Percentiles rank a stretch among this genome's conserved stretches.
Conservation (phyloP, 2,329 filamentous ascomycete species). For the Thielaviopsis musarum region DNA sequence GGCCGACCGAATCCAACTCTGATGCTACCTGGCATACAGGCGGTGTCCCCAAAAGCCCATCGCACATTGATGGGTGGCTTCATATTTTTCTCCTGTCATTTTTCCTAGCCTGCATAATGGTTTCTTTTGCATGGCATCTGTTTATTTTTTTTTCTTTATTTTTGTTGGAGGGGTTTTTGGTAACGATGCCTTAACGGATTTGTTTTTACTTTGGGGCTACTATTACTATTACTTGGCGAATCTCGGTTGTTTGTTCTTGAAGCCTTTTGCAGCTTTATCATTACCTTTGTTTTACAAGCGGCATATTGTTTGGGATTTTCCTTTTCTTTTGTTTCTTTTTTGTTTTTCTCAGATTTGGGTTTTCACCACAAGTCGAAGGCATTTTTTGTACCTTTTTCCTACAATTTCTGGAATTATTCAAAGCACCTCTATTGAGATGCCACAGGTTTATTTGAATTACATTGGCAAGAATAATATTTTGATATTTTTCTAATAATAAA, state of each 20-base stretch:
- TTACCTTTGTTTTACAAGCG: background rate
- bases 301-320: background rate
- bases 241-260: background rate
- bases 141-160: background rate
- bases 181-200: background rate
- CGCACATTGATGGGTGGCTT: background rate
- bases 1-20: background rate
- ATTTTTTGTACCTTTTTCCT: background rate
- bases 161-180: background rate
- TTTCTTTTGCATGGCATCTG: background rate
- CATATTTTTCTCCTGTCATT: background rate
- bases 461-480: too few relatives aligned
- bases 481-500: too few relatives aligned
- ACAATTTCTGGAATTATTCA: too few relatives aligned
- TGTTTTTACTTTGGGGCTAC: background rate
- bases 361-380: background rate
- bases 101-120: background rate
- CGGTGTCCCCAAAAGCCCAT: background rate
- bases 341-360: background rate
- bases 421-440: too few relatives aligned
- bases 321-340: background rate
- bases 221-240: background rate
- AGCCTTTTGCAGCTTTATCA: background rate
- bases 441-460: too few relatives aligned
- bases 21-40: background rate